phyloP scores from a whole-genome alignment of 2,329 filamentous ascomycete species.

The Aureobasidium sp. region DNA sequence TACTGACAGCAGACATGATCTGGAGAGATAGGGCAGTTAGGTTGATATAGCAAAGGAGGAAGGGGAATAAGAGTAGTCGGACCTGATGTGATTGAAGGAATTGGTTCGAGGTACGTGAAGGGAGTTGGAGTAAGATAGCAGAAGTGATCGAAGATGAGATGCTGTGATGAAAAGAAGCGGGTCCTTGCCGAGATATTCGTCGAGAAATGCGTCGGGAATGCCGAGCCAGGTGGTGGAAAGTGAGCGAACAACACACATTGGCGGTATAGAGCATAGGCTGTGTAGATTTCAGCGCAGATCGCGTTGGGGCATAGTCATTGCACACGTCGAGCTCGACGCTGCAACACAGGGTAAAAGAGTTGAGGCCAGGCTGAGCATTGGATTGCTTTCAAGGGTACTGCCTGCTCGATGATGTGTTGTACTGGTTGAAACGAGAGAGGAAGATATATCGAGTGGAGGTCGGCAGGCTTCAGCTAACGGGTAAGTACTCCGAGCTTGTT shows the following conservation, averaged over 20 bases:
- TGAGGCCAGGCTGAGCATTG: neutral
- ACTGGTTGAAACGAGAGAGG: no score
- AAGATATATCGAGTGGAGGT: no score
- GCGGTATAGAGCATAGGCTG: neutral
- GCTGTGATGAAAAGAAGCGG: neutral
- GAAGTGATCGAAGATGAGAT: neutral
- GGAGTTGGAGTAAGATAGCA: neutral
- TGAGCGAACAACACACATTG: neutral
- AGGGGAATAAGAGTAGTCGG: neutral
- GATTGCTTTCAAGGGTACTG: no score
- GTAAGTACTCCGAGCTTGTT: no score
- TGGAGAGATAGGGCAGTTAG: no score
- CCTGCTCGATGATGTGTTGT: no score
- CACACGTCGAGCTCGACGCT: neutral
- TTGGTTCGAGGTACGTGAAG: neutral
- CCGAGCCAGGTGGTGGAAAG: neutral
- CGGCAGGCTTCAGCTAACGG: no score
- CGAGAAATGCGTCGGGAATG: neutral
- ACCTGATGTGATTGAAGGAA: no score
- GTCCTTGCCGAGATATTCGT: neutral
- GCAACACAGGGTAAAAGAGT: neutral
- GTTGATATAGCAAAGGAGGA: neutral
- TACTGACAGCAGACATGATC: neutral
- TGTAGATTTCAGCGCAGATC: neutral
- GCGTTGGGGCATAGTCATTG: neutral